A percentile compares a stretch with the other conserved stretches of the same genome.
Evolutionary conservation across 2,329 filamentous ascomycete species (phyloP).

Genomic region (Penicillium hordei): DNA sequence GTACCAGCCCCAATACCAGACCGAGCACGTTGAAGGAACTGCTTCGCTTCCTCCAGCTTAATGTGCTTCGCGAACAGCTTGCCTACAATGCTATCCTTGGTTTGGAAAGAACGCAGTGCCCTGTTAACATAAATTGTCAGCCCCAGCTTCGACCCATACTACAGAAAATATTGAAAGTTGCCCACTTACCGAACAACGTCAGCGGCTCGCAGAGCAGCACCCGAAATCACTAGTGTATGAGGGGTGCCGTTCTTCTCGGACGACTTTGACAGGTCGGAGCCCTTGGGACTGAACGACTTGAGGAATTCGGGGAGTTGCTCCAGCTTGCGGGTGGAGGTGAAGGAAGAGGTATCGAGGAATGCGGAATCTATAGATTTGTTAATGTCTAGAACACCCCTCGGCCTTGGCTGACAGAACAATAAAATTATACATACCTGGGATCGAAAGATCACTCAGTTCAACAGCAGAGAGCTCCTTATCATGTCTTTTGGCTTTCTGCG

Average conservation of each 20-base stretch:
- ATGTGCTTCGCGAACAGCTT: conserved; percentile 99
- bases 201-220: conserved; percentile 80
- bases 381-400: neutral
- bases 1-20: conserved; percentile 85
- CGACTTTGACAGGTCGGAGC: conserved; percentile 61
- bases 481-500: conserved; percentile 74
- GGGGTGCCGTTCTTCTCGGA: conserved; percentile 69
- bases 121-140: conserved; percentile 42
- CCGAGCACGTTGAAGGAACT: conserved; percentile 66
- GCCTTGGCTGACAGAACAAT: neutral
- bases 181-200: conserved; percentile 69
- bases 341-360: conserved; percentile 78
- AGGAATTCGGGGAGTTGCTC: conserved; percentile 78
- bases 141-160: neutral
- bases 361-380: conserved; percentile 57
- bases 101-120: conserved; percentile 73
- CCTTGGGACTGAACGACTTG: conserved; percentile 58
- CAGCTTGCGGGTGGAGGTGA: conserved; percentile 64
- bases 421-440: conserved; percentile 62
- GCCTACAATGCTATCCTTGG: conserved; percentile 72
- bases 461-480: conserved; percentile 77
- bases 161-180: neutral
- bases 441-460: conserved; percentile 77
- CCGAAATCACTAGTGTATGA: conserved; percentile 86
- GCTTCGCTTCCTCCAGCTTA: conserved; percentile 83